Base-by-base conservation (phyloP, 805 yeast genomes). In the Lachancea cidri region DNA sequence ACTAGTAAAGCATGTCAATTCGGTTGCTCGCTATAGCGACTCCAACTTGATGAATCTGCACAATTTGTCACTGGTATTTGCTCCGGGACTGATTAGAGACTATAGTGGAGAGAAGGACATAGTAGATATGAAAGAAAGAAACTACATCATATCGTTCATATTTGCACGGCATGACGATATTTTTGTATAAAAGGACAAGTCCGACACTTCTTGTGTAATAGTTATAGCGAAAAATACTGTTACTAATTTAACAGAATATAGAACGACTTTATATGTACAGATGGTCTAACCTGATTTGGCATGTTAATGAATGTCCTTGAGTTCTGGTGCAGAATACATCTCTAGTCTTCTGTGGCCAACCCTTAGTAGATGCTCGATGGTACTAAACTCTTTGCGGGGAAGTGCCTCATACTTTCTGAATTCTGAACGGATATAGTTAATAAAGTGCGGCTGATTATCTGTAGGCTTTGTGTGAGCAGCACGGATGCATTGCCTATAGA, bases 11-110 rank as follows among this genome's bases (percentile, higher is more conserved):
- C 98, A 93, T 67, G 68, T 93, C 49, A 64, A 70, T 35, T 63
- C 67, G 41, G 81, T 93, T 24, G 76, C 78, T 30, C 60, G 67
- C 19, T 69, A 72, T 57, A 70, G 77, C 34, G 62, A 61, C 9
- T 57, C 64, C 33, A 93, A 89, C 58, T 73, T 89, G 60, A 93
- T 93, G 98, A 85, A 76, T 32, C 69, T 75, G 52, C 80, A 80
- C 61, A 88, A 93, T 54, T 65, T 93, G 39, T 81, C 96, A 0
- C 86, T 93, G 33, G 96, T 91, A 5, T 93, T 93, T 70, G 95
- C 96, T 1, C 98, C 98, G 3, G 87, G 96, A 5, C 65, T 93
- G 33, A 82, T 88, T 0, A 73, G 95, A 36, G 95, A 87, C 53
- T 66, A 72, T 44, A 73, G 79, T 31, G 89, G 95, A 5, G 87